These are phyloP conservation scores for Daldinia sp. DNA, from an alignment of 2,329 filamentous ascomycete genomes.

Conservation along the genomic window DNA sequence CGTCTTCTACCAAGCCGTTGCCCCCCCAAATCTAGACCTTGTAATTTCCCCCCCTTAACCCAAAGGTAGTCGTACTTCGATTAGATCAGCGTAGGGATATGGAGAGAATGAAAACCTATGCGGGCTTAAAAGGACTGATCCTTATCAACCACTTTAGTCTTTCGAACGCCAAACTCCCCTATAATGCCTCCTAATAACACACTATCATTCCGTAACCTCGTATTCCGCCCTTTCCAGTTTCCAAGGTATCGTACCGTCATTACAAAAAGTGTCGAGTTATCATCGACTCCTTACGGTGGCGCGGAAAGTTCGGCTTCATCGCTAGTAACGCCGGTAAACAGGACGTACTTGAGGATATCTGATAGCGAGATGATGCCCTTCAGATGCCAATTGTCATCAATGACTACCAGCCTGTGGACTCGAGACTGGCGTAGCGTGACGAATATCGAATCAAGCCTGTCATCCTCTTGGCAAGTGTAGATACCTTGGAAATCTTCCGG, in stretches of 20 bases:
- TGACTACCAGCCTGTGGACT: conserved; percentile 91
- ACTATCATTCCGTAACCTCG: conserved; percentile 29
- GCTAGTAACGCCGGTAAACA: conserved; percentile 73
- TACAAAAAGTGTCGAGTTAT: conserved; percentile 22
- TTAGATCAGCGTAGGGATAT: conserved; percentile 32
- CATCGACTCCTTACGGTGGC: conserved; percentile 34
- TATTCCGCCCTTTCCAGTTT: conserved; percentile 38
- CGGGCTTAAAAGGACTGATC: conserved; percentile 43
- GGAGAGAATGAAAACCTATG: conserved; percentile 41
- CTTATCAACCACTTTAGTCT: conserved; percentile 46
- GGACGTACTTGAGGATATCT: conserved; percentile 94
- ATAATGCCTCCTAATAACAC: conserved; percentile 46
- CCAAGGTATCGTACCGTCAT: conserved; percentile 39
- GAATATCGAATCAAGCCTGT: conserved; percentile 94
- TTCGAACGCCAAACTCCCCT: conserved; percentile 52
- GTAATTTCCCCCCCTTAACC: conserved; percentile 24
- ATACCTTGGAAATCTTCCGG: conserved; percentile 95
- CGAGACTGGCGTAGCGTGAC: conserved; percentile 95
- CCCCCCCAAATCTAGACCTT: conserved; percentile 29
- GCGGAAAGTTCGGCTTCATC: conserved; percentile 67
- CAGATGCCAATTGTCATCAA: conserved; percentile 88
- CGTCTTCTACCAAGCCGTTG: conserved; percentile 16
- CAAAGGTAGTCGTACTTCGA: conserved; percentile 23
- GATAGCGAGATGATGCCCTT: conserved; percentile 93
- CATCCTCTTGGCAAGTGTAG: conserved; percentile 92